These are phyloP conservation scores for Trichoderma sp. DNA, from an alignment of 2,329 filamentous ascomycete species.

Conservation along the genomic window DNA sequence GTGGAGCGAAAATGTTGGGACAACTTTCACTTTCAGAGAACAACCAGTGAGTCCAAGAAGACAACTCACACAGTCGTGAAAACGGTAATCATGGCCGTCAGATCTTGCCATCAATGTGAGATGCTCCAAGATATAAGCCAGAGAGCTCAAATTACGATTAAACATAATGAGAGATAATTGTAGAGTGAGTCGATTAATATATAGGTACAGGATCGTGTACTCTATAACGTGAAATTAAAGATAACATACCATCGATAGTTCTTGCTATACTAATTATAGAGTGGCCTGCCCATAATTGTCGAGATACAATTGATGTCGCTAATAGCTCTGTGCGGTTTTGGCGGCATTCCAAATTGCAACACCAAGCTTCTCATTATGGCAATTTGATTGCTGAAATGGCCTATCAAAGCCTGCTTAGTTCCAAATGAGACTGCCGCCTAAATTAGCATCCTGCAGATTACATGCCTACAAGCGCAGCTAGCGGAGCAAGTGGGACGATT, in stretches of 20 bases:
- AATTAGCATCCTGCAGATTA: neutral
- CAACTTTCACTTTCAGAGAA: too few relatives aligned
- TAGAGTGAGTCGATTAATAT: too few relatives aligned
- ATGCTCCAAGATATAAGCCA: too few relatives aligned
- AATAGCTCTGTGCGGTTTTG: neutral
- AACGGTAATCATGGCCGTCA: neutral
- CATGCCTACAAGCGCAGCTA: neutral
- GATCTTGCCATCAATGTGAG: too few relatives aligned
- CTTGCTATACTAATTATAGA: too few relatives aligned
- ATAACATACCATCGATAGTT: too few relatives aligned
- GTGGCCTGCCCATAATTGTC: too few relatives aligned
- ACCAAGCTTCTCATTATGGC: neutral
- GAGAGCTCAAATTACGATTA: too few relatives aligned
- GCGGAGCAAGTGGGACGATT: neutral
- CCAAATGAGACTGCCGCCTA: neutral
- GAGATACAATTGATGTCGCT: neutral
- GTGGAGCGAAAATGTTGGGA: too few relatives aligned
- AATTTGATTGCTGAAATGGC: neutral
- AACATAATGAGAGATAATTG: too few relatives aligned
- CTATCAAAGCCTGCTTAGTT: neutral
- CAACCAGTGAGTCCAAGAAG: too few relatives aligned
- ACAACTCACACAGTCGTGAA: neutral
- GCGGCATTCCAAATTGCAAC: neutral
- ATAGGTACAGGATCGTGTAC: too few relatives aligned
- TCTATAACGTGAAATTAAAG: neutral